These are phyloP conservation scores for Hypoxylon lienhwacheense DNA, from an alignment of 495 filamentous ascomycete species.

Conservation along the genomic window DNA sequence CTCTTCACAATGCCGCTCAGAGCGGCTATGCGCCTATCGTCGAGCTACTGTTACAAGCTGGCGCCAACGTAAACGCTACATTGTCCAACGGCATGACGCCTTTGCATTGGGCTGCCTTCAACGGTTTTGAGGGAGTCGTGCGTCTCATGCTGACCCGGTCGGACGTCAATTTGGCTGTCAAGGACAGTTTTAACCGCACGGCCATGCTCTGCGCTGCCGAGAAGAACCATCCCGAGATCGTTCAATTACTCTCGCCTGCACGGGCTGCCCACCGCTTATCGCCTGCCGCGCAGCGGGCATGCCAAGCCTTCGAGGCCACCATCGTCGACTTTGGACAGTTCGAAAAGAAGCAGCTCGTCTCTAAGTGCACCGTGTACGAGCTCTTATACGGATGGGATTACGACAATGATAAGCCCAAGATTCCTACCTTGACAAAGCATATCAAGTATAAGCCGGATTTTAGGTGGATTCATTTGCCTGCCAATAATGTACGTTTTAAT, in stretches of 20 bases:
- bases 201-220: constrained; percentile 63
- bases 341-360: constrained; percentile 62
- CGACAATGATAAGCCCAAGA: constrained; percentile 56
- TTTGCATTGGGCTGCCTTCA: constrained; percentile 64
- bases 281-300: constrained; percentile 58
- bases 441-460: constrained; percentile 57
- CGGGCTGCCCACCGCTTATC: constrained; percentile 56
- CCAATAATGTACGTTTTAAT: constrained; percentile 43
- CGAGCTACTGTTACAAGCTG: constrained; percentile 50
- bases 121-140: constrained; percentile 61
- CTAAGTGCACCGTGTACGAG: constrained; percentile 60
- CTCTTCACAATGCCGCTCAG: constrained; percentile 66
- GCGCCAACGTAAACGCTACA: constrained; percentile 59
- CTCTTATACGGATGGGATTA: constrained; percentile 63
- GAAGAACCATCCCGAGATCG: constrained; percentile 59
- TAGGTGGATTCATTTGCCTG: constrained; percentile 71
- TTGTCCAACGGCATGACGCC: constrained; percentile 61
- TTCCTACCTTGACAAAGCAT: constrained; percentile 58
- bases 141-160: constrained; percentile 52
- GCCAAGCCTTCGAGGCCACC: constrained; percentile 64
- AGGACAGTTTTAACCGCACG: constrained; percentile 65
- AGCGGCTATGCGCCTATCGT: constrained; percentile 56
- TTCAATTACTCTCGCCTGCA: constrained; percentile 58
- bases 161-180: constrained; percentile 50
- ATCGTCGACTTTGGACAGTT: constrained; percentile 71